Percentiles rank a stretch among this genome's conserved stretches.
Conservation (phyloP, 139 green algal species). For the Auxenochlorella pyrenoidosa region DNA sequence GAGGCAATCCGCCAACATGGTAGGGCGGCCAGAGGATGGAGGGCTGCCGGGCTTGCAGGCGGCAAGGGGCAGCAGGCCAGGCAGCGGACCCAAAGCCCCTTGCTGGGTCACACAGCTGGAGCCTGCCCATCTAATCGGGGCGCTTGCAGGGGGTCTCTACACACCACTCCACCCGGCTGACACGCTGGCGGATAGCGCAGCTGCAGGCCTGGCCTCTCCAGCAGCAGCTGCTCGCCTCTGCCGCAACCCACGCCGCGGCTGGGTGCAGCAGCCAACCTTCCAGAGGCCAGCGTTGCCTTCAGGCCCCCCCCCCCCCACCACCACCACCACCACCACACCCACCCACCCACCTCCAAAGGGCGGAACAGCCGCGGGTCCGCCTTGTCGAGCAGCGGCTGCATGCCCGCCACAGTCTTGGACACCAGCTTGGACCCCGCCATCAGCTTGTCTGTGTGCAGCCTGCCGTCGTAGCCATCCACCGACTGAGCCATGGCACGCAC, state of each 20-base stretch:
- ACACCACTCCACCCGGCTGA: no score
- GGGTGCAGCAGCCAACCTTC: no score
- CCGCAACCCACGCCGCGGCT: background rate
- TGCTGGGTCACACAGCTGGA: no score
- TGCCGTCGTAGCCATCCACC: conserved; percentile 45
- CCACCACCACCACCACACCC: background rate
- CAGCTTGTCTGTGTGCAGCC: conserved; percentile 35
- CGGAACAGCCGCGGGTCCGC: conserved; percentile 34
- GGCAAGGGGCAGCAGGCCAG: background rate
- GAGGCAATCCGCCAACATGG: background rate
- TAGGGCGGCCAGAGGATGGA: no score
- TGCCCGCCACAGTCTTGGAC: conserved; percentile 10
- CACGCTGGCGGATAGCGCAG: no score
- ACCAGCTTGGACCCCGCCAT: conserved; percentile 23
- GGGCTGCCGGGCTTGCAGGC: no score
- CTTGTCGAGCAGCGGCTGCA: background rate
- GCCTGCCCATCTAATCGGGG: no score
- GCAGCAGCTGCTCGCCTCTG: background rate
- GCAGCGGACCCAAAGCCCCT: no score
- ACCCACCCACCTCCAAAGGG: conserved; percentile 32
- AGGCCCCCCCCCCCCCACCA: background rate
- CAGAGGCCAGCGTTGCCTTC: no score
- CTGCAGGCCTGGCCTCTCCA: background rate
- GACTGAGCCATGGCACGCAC: conserved; percentile 33
- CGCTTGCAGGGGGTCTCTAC: no score